phyloP scores from a whole-genome alignment of 352 stramenopile genomes.

The Globisporangium irregulare region DNA sequence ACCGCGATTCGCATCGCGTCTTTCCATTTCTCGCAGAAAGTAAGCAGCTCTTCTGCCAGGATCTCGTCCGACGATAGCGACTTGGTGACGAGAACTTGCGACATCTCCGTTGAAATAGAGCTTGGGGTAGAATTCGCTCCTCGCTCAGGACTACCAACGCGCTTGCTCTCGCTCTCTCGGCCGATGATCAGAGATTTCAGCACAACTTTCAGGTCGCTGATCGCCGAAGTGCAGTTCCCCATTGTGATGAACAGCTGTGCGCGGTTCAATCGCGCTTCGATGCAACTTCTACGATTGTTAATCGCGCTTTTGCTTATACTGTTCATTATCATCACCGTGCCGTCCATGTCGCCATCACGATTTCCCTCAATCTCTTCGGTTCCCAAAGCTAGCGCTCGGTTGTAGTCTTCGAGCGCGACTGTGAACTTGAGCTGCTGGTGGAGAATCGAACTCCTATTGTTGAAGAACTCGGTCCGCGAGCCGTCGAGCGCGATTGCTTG shows the following conservation, averaged over 20 bases:
- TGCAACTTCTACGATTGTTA: slow-evolving; percentile 14
- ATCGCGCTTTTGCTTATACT: neutral
- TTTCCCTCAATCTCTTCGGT: too few species aligned
- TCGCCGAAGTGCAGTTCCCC: slow-evolving; percentile 38
- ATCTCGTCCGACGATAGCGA: slow-evolving; percentile 23
- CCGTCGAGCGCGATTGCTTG: slow-evolving; percentile 42
- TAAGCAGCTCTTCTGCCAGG: slow-evolving; percentile 27
- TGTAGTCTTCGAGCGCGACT: slow-evolving; percentile 55
- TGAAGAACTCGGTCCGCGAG: slow-evolving; percentile 45
- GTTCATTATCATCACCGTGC: neutral
- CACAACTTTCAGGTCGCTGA: slow-evolving; percentile 31
- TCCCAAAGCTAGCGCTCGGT: slow-evolving; percentile 30
- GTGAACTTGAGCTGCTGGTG: slow-evolving; percentile 53
- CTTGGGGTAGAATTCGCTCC: neutral
- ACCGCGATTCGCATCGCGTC: slow-evolving; percentile 40
- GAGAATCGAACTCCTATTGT: slow-evolving; percentile 52
- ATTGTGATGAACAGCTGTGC: slow-evolving; percentile 52
- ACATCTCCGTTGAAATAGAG: slow-evolving; percentile 2
- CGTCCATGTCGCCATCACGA: neutral
- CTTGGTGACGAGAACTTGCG: neutral
- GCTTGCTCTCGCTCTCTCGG: slow-evolving; percentile 1
- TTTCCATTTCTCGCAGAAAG: slow-evolving; percentile 49
- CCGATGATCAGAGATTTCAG: slow-evolving; percentile 1
- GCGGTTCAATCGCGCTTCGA: slow-evolving; percentile 49
- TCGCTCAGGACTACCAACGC: neutral